Evolutionary conservation across 2,329 filamentous ascomycete genomes (phyloP).

Genomic region (Ophiostoma tasmaniense): DNA sequence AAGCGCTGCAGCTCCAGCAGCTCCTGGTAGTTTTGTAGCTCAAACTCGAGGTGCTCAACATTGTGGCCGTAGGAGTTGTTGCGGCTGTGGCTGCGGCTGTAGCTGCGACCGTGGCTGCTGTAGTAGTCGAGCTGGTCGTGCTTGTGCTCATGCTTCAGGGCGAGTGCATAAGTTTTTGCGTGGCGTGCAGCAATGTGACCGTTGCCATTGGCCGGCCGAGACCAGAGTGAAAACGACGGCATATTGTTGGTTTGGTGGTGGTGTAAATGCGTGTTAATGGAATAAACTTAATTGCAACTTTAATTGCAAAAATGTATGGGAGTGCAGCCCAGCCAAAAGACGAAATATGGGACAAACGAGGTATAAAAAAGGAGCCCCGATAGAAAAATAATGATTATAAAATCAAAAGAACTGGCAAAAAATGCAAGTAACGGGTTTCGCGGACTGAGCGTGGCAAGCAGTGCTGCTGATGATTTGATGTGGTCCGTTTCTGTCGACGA

Average conservation of each 20-base stretch:
- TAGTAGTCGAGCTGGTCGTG: neutral
- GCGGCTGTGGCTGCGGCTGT: neutral
- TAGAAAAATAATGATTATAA: neutral
- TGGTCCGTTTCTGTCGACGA: neutral
- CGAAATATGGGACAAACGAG: neutral
- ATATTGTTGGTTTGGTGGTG: neutral
- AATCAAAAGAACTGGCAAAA: neutral
- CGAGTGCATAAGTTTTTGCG: slow-evolving; percentile 1
- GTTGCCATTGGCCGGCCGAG: neutral
- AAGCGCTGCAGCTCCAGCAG: slow-evolving; percentile 4
- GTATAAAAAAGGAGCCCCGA: neutral
- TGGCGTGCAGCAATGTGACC: neutral
- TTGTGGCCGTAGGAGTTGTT: neutral
- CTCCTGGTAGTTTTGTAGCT: slow-evolving; percentile 8
- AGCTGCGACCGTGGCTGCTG: neutral
- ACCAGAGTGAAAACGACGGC: slow-evolving; percentile 4
- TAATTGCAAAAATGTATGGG: neutral
- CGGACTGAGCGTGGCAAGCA: neutral
- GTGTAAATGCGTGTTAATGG: neutral
- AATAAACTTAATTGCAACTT: neutral
- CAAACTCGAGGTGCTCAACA: slow-evolving; percentile 4
- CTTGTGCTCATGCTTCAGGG: neutral
- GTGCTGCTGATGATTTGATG: neutral
- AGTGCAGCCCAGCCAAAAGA: neutral
- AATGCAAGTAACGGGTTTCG: slow-evolving; percentile 1